A percentile compares a stretch with the other conserved stretches of the same genome.
phyloP scores from a whole-genome alignment of 306 rosid species.

The Cucurbita moschata region DNA sequence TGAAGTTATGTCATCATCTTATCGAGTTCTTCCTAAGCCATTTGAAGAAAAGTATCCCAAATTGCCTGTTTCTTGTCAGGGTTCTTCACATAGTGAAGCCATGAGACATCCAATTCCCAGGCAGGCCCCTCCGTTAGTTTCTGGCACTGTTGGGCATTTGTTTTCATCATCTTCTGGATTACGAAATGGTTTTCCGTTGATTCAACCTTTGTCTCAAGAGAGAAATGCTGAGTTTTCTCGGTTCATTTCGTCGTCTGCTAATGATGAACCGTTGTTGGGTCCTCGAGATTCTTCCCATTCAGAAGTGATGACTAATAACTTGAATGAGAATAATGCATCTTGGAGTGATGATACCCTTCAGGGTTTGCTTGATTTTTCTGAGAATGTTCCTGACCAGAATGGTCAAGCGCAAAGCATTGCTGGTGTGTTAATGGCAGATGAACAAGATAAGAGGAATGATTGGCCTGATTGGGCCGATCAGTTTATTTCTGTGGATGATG shows the following conservation, averaged over 20 bases:
- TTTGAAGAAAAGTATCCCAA: slow-evolving; percentile 27
- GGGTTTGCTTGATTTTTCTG: slow-evolving; percentile 41
- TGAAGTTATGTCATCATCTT: slow-evolving; percentile 37
- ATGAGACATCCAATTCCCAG: slow-evolving; percentile 20
- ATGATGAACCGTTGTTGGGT: slow-evolving; percentile 21
- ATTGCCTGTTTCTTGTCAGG: slow-evolving; percentile 37
- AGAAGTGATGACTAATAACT: slow-evolving; percentile 20
- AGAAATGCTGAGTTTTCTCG: slow-evolving; percentile 29
- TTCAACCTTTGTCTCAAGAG: slow-evolving; percentile 26
- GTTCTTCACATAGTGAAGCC: slow-evolving; percentile 23
- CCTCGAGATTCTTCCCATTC: slow-evolving; percentile 22
- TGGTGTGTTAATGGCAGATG: slow-evolving; percentile 29
- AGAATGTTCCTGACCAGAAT: slow-evolving; percentile 33
- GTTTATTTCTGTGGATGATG: slow-evolving; percentile 37
- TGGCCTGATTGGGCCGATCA: slow-evolving; percentile 68
- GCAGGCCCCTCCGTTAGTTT: slow-evolving; percentile 28
- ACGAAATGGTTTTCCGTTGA: slow-evolving; percentile 11
- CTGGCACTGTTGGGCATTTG: slow-evolving; percentile 26
- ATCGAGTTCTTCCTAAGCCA: slow-evolving; percentile 25
- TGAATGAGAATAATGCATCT: slow-evolving; percentile 27
- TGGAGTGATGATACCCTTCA: slow-evolving; percentile 56
- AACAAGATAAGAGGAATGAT: slow-evolving; percentile 33
- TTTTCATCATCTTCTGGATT: slow-evolving; percentile 29
- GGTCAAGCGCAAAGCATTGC: slow-evolving; percentile 33
- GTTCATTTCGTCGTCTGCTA: slow-evolving; percentile 27